phyloP scores from a whole-genome alignment of 2,329 filamentous ascomycete genomes.

The Aspergillus candidus region DNA sequence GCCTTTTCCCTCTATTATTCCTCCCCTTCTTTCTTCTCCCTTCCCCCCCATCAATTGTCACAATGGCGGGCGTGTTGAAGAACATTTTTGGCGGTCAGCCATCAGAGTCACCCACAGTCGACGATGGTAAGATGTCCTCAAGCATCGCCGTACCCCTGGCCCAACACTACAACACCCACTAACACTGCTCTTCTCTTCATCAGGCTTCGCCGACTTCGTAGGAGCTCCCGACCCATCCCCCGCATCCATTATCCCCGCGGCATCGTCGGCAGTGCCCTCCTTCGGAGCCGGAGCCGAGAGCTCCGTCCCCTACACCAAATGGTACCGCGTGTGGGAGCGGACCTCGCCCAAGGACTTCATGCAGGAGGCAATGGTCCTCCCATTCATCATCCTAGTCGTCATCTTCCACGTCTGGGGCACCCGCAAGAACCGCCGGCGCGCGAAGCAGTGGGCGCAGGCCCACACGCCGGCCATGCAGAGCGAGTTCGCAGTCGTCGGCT shows the following conservation, averaged over 20 bases:
- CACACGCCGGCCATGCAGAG: conserved; percentile 65
- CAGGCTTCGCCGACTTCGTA: conserved; percentile 94
- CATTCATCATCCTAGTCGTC: conserved; percentile 67
- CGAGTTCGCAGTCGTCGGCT: conserved; percentile 87
- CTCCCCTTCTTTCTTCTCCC: conserved; percentile 14
- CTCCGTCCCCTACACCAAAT: conserved; percentile 72
- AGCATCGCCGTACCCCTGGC: background rate
- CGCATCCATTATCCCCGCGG: conserved; percentile 41
- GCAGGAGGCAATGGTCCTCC: conserved; percentile 75
- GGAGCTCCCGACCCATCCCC: conserved; percentile 63
- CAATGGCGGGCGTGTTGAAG: conserved; percentile 37
- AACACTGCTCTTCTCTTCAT: background rate
- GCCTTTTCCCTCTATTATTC: conserved; percentile 11
- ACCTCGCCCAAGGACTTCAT: conserved; percentile 77
- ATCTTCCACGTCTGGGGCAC: conserved; percentile 76
- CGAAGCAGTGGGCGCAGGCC: conserved; percentile 70
- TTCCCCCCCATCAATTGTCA: conserved; percentile 18
- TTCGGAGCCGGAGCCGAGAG: conserved; percentile 46
- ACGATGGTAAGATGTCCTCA: conserved; percentile 29
- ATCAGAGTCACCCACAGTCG: conserved; percentile 23
- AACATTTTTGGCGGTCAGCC: conserved; percentile 34
- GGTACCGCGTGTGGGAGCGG: conserved; percentile 96
- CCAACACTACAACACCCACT: conserved; percentile 4
- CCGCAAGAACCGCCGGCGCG: conserved; percentile 70
- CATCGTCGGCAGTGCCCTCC: conserved; percentile 33